Base-by-base conservation (phyloP, 1,139 yeast genomes). In the Yamadazyma friedrichii region DNA sequence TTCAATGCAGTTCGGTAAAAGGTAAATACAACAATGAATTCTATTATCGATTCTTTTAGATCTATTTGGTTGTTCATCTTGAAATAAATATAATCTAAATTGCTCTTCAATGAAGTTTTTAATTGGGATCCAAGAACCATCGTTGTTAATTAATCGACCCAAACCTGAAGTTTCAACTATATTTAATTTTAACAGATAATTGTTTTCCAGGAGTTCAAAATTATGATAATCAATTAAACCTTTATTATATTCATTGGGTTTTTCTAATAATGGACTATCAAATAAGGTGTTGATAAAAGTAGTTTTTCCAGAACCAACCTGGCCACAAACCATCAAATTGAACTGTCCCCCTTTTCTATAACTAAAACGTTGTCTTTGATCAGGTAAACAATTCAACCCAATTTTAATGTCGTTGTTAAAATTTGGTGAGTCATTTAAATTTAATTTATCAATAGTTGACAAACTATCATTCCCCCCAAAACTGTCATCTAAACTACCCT, bases 251-350 rank as follows among this genome's bases (percentile, higher is more conserved):
- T 31, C 15, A n/a, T 20, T 11, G 76, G 70, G 42, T 9, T 20
- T 6, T 10, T 30, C 36, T 11, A 36, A 27, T n/a, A 60, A 43
- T 11, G 55, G 48, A 11, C 44, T 15, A 25, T 60, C 65, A 51
- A 71, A 70, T 36, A 72, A 55, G 2, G 78, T 66, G 50, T 88
- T 88, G 47, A 88, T 72, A 54, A 89, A 88, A 0, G 95, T 81
- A 2, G 95, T 77, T 59, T 89, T 88, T 4, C 97, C 97, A 0
- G 84, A 71, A 3, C 96, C 95, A 10, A 82, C 68, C 9, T 75
- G 70, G 4, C 97, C 97, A 26, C 84, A 81, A 10, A 88, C 78
- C 83, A 89, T 76, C 40, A 89, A 58, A 32, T 88, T 82, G 58
- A 74, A 70, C 12, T 49, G 47, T 3, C 62, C 65, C 2, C 78